phyloP scores from a whole-genome alignment of 495 filamentous ascomycete species.

The Penicillium psychrofluorescens region DNA sequence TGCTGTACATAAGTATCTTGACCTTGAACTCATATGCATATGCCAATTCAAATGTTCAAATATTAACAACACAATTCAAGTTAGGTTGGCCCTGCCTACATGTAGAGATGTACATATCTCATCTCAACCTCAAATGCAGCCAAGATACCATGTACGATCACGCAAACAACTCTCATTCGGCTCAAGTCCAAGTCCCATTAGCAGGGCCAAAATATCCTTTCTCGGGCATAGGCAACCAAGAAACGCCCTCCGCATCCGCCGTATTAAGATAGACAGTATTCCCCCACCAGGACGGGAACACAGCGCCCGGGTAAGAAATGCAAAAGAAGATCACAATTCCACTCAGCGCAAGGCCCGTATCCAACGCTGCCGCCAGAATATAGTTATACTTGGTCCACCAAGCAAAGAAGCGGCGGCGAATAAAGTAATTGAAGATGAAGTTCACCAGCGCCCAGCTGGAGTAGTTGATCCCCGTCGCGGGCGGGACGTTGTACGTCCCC shows the following conservation, averaged over 20 bases:
- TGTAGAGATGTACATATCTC: too few relatives aligned
- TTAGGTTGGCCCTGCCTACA: too few relatives aligned
- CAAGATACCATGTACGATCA: too few relatives aligned
- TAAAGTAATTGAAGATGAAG: conserved; percentile 53
- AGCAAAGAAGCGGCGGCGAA: conserved; percentile 48
- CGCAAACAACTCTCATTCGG: too few relatives aligned
- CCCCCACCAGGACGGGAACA: conserved; percentile 33
- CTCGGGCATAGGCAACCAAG: conserved; percentile 33
- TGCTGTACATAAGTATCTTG: too few relatives aligned
- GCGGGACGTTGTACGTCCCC: conserved; percentile 23
- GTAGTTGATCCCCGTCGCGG: conserved; percentile 69
- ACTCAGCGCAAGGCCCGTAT: conserved; percentile 67
- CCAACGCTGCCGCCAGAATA: conserved; percentile 71
- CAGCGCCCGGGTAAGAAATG: conserved; percentile 61
- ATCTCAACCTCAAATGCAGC: too few relatives aligned
- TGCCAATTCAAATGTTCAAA: too few relatives aligned
- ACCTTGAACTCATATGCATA: too few relatives aligned
- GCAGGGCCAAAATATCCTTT: conserved; percentile 37
- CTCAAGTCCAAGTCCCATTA: conserved; percentile 36
- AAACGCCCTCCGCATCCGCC: conserved; percentile 33
- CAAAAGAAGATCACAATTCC: conserved; percentile 78
- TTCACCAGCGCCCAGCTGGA: conserved; percentile 77
- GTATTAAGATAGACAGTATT: conserved; percentile 40
- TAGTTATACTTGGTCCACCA: conserved; percentile 91
- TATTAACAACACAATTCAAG: too few relatives aligned